These are phyloP conservation scores for Hebeloma cylindrosporum DNA, from an alignment of 768 basidiomycete genomes.

Conservation along the genomic window DNA sequence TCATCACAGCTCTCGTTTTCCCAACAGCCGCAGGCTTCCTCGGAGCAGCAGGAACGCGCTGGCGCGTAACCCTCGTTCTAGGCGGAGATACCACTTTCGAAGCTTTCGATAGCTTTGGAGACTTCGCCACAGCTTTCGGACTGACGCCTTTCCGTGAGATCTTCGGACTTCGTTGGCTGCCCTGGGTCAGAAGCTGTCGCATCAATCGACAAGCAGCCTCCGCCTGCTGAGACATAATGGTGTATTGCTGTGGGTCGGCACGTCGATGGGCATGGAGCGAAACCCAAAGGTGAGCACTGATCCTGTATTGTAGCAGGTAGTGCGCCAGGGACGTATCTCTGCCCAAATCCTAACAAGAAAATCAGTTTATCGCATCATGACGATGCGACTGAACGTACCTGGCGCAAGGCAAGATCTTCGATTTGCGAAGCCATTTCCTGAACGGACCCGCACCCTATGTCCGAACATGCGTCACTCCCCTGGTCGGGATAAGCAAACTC, in stretches of 20 bases:
- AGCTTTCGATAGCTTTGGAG: constrained; percentile 14
- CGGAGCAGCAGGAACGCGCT: constrained; percentile 25
- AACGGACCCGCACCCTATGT: constrained; percentile 28
- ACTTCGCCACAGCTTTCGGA: constrained; percentile 24
- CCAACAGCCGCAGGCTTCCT: constrained; percentile 31
- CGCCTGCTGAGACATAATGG: constrained; percentile 49
- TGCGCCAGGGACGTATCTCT: constrained; percentile 33
- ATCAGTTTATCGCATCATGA: not conserved
- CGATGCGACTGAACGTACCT: constrained; percentile 36
- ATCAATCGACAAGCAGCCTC: constrained; percentile 55
- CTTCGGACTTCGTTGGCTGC: constrained; percentile 12
- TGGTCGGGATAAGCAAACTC: constrained; percentile 46
- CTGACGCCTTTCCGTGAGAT: constrained; percentile 18
- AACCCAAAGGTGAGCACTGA: constrained; percentile 63
- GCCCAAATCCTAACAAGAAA: constrained; percentile 30
- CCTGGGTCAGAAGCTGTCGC: constrained; percentile 30
- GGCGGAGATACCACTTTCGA: constrained; percentile 22
- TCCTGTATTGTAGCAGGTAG: constrained; percentile 48
- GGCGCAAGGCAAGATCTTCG: constrained; percentile 36
- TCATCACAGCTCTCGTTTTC: constrained; percentile 21
- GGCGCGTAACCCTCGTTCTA: constrained; percentile 20
- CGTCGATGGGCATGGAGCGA: constrained; percentile 69
- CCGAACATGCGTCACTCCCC: constrained; percentile 23
- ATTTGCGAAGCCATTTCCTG: constrained; percentile 42
- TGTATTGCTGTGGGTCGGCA: constrained; percentile 41